Percentiles rank a stretch among this genome's conserved stretches.
Conservation (phyloP, 1,284 basidiomycete genomes). For the Naganishia sp. region DNA sequence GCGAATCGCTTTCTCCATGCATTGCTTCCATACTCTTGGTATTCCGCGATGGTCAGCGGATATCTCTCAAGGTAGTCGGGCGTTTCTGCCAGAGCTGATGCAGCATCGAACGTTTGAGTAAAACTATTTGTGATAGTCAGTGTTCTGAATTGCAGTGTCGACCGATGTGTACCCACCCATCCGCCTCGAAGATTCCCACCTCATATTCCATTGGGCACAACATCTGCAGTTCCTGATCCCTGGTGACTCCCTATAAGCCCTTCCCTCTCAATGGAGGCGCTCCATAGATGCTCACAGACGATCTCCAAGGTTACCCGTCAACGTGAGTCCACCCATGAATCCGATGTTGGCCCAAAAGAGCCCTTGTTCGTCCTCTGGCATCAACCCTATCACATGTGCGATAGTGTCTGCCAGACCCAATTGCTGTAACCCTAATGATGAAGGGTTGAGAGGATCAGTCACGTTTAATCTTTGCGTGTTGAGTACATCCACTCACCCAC, state of each 20-base stretch:
- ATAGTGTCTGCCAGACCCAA: constrained; percentile 74
- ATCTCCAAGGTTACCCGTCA: constrained; percentile 70
- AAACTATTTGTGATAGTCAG: constrained; percentile 61
- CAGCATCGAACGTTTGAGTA: constrained; percentile 69
- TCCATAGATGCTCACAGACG: constrained; percentile 61
- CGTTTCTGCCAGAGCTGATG: constrained; percentile 62
- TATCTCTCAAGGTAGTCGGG: constrained; percentile 59
- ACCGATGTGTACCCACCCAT: constrained; percentile 62
- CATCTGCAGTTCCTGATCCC: constrained; percentile 66
- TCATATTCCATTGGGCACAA: constrained; percentile 75
- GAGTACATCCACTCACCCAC: constrained; percentile 65
- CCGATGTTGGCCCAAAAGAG: constrained; percentile 94
- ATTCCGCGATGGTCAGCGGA: constrained; percentile 74
- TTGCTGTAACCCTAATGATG: constrained; percentile 71
- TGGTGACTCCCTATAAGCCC: constrained; percentile 48
- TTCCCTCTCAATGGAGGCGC: constrained; percentile 41
- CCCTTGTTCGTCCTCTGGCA: constrained; percentile 76
- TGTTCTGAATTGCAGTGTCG: constrained; percentile 17
- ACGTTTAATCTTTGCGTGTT: neutral
- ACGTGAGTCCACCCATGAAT: constrained; percentile 78
- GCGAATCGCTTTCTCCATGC: constrained; percentile 14
- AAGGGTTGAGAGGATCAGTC: neutral
- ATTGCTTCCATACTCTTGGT: constrained; percentile 67
- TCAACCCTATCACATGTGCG: constrained; percentile 68
- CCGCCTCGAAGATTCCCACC: constrained; percentile 68